phyloP scores from a whole-genome alignment of 345 rosid species.

The Corymbia maculata region DNA sequence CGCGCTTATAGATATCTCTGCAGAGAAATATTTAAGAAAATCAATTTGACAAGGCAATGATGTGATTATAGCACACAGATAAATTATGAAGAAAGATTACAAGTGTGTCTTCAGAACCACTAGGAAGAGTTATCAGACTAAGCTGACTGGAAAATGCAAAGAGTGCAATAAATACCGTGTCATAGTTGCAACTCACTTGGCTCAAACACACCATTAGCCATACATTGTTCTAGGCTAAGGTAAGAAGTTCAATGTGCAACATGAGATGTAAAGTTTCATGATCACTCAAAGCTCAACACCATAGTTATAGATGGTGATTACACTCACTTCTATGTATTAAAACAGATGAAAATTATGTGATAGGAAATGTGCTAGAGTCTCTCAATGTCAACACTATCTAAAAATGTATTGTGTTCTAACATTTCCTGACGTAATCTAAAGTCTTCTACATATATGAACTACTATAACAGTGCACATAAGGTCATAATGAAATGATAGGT shows the following conservation, averaged over 20 bases:
- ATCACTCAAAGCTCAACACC: not conserved
- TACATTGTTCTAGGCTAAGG: not conserved
- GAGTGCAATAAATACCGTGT: not conserved
- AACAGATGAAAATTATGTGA: not conserved
- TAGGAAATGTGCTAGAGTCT: not conserved
- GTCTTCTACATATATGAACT: not conserved
- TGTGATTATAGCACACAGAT: not conserved
- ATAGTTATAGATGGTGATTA: not conserved
- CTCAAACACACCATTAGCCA: not conserved
- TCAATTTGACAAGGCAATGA: not conserved
- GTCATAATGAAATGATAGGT: not conserved
- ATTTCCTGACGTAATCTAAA: not conserved
- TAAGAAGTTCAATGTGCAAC: not conserved
- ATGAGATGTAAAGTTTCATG: not conserved
- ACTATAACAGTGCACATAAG: not conserved
- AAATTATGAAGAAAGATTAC: not conserved
- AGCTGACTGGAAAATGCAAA: not conserved
- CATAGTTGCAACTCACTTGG: not conserved
- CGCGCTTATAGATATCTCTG: constrained; percentile 57
- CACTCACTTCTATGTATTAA: not conserved
- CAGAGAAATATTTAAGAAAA: constrained; percentile 1
- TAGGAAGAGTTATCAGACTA: not conserved
- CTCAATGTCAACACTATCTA: not conserved
- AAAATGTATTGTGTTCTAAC: not conserved
- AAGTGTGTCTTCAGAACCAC: not conserved